Base-by-base conservation (phyloP, 2,329 filamentous ascomycete species). In the Huntiella moniliformis region DNA sequence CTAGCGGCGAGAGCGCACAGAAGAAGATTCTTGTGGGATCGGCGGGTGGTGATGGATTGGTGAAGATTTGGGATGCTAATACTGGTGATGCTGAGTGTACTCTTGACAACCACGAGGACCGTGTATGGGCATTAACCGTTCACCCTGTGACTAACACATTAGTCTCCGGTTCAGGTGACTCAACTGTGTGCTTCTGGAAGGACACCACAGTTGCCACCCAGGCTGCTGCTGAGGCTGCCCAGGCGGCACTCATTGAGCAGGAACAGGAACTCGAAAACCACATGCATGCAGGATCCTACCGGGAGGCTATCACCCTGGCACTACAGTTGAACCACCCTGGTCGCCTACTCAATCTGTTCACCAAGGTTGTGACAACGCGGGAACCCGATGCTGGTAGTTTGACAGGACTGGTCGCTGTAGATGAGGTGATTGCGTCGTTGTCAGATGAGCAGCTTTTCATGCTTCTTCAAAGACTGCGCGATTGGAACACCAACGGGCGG, bases 401-500 rank as follows among this genome's bases (percentile, higher is more conserved):
- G 41, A 74, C 68, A 1, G 82, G 81, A 1, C 59, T 77, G 12
- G 67, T 63, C 47, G 74, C 77, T 8, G 88, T 96, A 6, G 91
- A 96, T 54, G 73, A 85, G 44, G 87, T 94, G 0, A 67, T 98
- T 1, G 74, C 70, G n/a, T 73, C 66, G 10, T 68, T 98, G 4
- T 80, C 79, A 4, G 79, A 91, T 54, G 81, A 88, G 54, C 88
- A 96, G 58, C 72, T 98, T 11, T 92, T 84, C 61, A 68, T 76
- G 5, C 71, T 98, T 11, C 71, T 98, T 1, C 67, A 88, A 34
- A 71, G 91, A 49, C 63, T 95, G 38, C 73, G 92, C 39, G 91
- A 98, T 63, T 98, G 91, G 91, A 98, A 98, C 59, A 93, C 91
- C 4, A 96, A 96, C 55, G 86, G 85, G 0, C 73, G 84, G 51